Base-by-base conservation (phyloP, 805 yeast species). In the baker's yeast (Saccharomyces cerevisiae) region DNA sequence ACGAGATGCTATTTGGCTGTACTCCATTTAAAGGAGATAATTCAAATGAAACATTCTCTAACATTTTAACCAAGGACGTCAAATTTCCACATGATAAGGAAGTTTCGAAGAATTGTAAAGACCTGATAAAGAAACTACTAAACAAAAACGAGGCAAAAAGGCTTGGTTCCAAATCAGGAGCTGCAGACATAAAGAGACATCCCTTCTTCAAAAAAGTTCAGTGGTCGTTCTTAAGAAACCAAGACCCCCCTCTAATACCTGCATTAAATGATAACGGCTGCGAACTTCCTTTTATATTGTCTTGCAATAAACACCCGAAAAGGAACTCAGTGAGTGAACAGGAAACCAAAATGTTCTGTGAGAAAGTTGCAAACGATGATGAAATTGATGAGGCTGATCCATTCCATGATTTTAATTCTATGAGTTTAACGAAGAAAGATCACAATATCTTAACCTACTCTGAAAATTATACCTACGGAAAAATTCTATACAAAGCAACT, bases 1-100 rank as follows among this genome's bases (percentile, higher is more conserved):
- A 83, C 70, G 99, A 94, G 67, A 94, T 94, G 99, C 73, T 94
- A 24, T 91, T 82, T 70, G 98, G 98, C 1, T 87, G 89, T 8
- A 94, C 99, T 0, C 99, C 99, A 1, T 94, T 92, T 73, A 94
- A 94, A 72, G 99, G 99, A 6, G 76, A 81, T 36, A 89, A 85
- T 59, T 79, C 98, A 47, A 90, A 90, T 64, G 84, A 84, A 61
- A 94, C 99, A 0, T 94, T 94, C 68, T 83, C 92, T 47, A 89
- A 89, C 62, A 83, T 94, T 51, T 73, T 94, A 65, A 90, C 89
- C 64, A 82, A 81, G 54, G 98, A 92, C 36, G 92, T 90, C 24
- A 74, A 77, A 27, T 94, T 92, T 67, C 83, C 87, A 3, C 96
- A 88, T 22, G 71, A 74, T 55, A 85, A 81, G 55, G 76, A 78